phyloP scores from a whole-genome alignment of 129 eudicot genomes.

The Lactuca saligna region DNA sequence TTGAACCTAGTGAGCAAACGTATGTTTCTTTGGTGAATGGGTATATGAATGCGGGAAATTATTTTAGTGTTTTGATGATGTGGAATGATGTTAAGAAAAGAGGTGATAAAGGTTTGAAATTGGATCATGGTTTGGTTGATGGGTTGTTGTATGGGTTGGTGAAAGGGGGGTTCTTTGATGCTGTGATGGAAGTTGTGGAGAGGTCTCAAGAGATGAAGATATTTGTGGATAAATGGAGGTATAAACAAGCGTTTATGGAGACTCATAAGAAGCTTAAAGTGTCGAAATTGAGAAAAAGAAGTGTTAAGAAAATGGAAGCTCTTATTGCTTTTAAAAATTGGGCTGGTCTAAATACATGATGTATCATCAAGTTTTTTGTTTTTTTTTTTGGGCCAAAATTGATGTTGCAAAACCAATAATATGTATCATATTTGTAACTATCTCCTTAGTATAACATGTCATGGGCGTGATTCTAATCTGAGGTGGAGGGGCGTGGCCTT shows the following conservation, averaged over 20 bases:
- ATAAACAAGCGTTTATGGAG: slow-evolving; percentile 97
- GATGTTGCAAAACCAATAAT: too few relatives aligned
- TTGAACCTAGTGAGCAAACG: slow-evolving; percentile 82
- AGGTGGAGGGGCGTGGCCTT: too few relatives aligned
- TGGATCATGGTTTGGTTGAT: slow-evolving; percentile 80
- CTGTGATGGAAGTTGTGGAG: slow-evolving; percentile 91
- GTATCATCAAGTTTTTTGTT: neutral
- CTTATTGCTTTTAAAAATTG: slow-evolving; percentile 89
- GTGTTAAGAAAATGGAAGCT: slow-evolving; percentile 75
- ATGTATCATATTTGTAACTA: too few relatives aligned
- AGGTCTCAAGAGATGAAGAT: slow-evolving; percentile 84
- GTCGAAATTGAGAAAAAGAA: slow-evolving; percentile 69
- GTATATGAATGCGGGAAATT: slow-evolving; percentile 53
- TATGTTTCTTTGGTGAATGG: slow-evolving; percentile 87
- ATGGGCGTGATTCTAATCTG: too few relatives aligned
- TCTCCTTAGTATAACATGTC: too few relatives aligned
- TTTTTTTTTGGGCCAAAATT: too few relatives aligned
- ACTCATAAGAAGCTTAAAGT: slow-evolving; percentile 81
- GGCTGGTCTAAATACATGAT: slow-evolving; percentile 76
- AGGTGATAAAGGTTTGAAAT: slow-evolving; percentile 48
- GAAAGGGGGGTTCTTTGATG: slow-evolving; percentile 95
- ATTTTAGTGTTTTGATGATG: slow-evolving; percentile 79
- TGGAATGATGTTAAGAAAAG: slow-evolving; percentile 90
- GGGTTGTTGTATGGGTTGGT: slow-evolving; percentile 89
- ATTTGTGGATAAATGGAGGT: slow-evolving; percentile 95